Percentiles rank a stretch among this genome's conserved stretches.
These are phyloP conservation scores for Gentiana straminea DNA, from an alignment of 257 asterid genomes.

Conservation along the genomic window DNA sequence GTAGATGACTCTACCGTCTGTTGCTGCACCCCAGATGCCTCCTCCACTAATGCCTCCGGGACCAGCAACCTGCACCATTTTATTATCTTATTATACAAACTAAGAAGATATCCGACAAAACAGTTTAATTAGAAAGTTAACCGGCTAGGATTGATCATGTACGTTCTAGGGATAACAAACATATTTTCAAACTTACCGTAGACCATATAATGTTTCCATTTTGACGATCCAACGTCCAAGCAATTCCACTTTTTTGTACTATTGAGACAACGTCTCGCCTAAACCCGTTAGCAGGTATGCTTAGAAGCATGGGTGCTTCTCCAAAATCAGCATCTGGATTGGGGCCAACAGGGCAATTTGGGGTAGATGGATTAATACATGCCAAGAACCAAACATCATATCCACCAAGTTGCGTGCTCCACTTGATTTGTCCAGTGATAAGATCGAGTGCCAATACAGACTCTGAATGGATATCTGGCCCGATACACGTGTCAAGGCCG, in stretches of 20 bases:
- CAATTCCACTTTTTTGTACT: constrained; percentile 46
- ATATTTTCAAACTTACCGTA: constrained; percentile 15
- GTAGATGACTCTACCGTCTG: constrained; percentile 27
- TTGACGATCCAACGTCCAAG: constrained; percentile 36
- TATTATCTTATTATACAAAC: neutral
- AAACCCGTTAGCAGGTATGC: constrained; percentile 5
- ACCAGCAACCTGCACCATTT: constrained; percentile 32
- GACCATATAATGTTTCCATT: constrained; percentile 35
- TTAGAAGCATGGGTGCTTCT: constrained; percentile 41
- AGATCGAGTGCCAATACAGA: constrained; percentile 36
- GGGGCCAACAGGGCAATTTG: constrained; percentile 41
- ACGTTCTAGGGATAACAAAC: neutral
- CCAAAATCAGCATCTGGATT: constrained; percentile 39
- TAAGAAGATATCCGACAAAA: too few relatives aligned
- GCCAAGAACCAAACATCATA: constrained; percentile 40
- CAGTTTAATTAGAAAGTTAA: too few relatives aligned
- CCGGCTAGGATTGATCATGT: too few relatives aligned
- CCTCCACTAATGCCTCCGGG: constrained; percentile 33
- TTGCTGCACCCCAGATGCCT: constrained; percentile 44
- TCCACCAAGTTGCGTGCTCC: constrained; percentile 48
- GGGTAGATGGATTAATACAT: constrained; percentile 19
- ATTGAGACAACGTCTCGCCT: constrained; percentile 27
- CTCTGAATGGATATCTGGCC: constrained; percentile 27
- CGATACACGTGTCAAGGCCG: constrained; percentile 23
- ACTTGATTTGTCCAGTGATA: constrained; percentile 22